phyloP scores from a whole-genome alignment of 345 rosid genomes.

The Isatis tinctoria region DNA sequence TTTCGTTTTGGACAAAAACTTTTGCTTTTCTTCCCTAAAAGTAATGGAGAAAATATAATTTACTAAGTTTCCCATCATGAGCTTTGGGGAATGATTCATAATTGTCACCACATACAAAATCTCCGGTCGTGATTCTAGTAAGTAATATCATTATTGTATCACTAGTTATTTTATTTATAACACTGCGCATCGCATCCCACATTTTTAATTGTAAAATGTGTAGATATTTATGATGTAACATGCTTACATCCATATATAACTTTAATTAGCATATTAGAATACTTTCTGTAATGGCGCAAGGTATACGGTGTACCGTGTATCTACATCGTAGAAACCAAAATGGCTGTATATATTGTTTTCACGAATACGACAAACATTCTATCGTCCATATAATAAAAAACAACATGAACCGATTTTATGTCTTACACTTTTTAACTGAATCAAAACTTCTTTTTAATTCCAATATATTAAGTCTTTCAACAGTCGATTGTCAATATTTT shows the following conservation, averaged over 20 bases:
- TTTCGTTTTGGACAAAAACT: constrained; percentile 15
- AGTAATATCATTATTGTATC: constrained; percentile 29
- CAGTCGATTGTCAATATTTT: no score
- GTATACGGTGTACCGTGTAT: no score
- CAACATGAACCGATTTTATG: no score
- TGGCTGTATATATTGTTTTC: no score
- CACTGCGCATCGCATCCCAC: constrained; percentile 41
- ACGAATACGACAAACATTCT: no score
- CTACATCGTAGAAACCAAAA: no score
- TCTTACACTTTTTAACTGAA: no score
- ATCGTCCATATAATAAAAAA: no score
- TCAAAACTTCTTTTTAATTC: no score
- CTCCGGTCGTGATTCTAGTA: constrained; percentile 26
- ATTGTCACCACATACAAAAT: constrained; percentile 51
- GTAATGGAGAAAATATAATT: background rate
- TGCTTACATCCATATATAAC: background rate
- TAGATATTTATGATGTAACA: background rate
- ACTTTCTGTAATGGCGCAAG: no score
- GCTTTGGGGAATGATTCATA: constrained; percentile 39
- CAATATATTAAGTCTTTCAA: no score
- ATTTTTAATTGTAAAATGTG: constrained; percentile 32
- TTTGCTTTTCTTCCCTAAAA: constrained; percentile 18
- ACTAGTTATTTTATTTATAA: constrained; percentile 36
- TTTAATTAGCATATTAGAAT: background rate
- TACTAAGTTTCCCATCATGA: constrained; percentile 21